These are phyloP conservation scores for Umbelopsis ramanniana DNA, from an alignment of 192 early-diverging fungal species.

Conservation along the genomic window DNA sequence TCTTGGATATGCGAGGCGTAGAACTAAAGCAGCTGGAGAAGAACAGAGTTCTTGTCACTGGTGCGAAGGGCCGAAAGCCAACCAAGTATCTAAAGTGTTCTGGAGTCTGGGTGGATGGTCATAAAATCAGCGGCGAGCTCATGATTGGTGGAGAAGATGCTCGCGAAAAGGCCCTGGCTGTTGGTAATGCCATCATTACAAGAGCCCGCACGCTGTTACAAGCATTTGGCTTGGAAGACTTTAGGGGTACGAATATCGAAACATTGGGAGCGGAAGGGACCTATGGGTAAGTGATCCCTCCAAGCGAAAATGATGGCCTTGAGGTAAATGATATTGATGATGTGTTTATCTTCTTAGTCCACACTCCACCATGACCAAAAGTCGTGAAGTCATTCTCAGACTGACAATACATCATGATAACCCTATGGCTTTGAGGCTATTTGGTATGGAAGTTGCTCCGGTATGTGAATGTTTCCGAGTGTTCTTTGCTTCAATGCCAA, in stretches of 20 bases:
- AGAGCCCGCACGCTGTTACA: conserved; percentile 49
- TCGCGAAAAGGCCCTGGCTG: conserved; percentile 56
- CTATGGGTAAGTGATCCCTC: conserved; percentile 53
- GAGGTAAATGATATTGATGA: too few relatives aligned
- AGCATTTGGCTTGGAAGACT: conserved; percentile 51
- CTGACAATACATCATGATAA: conserved; percentile 51
- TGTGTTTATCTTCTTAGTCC: conserved; percentile 26
- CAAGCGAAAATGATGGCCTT: neutral
- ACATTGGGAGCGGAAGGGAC: conserved; percentile 60
- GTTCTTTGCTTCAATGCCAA: neutral
- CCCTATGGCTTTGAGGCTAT: conserved; percentile 43
- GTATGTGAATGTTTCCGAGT: conserved; percentile 31
- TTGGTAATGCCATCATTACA: conserved; percentile 59
- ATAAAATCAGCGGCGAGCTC: conserved; percentile 60
- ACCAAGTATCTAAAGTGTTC: conserved; percentile 64
- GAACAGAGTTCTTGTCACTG: conserved; percentile 61
- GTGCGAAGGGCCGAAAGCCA: conserved; percentile 62
- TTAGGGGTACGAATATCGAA: conserved; percentile 59
- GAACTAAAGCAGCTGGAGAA: conserved; percentile 54
- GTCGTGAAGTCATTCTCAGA: conserved; percentile 54
- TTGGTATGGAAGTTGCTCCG: conserved; percentile 56
- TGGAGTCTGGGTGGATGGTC: conserved; percentile 65
- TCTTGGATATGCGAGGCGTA: conserved; percentile 63
- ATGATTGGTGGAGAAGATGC: conserved; percentile 67
- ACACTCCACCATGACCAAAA: conserved; percentile 35